Conservation (phyloP, 371 early-diverging fungal species). For the Choanephora cucurbitarum region DNA sequence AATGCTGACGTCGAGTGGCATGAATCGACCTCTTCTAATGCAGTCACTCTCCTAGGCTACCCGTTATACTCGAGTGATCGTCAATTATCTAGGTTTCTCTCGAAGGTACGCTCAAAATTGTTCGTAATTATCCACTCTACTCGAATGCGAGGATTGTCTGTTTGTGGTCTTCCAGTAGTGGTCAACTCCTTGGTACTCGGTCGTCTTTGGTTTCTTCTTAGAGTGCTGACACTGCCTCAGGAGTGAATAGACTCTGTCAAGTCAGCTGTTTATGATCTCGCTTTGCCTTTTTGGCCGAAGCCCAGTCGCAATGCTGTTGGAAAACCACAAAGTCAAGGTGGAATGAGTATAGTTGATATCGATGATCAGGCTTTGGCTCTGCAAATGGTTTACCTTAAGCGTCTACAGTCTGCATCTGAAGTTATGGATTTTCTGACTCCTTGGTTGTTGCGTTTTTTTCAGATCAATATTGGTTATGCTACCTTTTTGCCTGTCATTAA, state of each 20-base stretch:
- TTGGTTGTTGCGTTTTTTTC: background rate
- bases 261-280: background rate
- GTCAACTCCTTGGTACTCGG: too few relatives aligned
- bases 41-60: conserved; percentile 16
- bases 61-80: too few relatives aligned
- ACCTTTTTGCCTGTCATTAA: background rate
- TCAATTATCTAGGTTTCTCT: too few relatives aligned
- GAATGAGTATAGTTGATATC: background rate
- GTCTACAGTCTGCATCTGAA: background rate
- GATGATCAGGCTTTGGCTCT: background rate
- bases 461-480: background rate
- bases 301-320: background rate
- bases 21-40: background rate
- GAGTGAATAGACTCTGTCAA: background rate
- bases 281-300: background rate
- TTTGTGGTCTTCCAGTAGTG: too few relatives aligned
- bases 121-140: too few relatives aligned
- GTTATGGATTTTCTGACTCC: too few relatives aligned
- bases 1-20: conserved; percentile 1
- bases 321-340: background rate
- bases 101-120: too few relatives aligned
- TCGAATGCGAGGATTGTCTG: too few relatives aligned
- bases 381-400: conserved; percentile 3
- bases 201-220: conserved; percentile 5
- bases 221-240: background rate